Conservation (phyloP, 345 rosid genomes). For the Salix purpurea region DNA sequence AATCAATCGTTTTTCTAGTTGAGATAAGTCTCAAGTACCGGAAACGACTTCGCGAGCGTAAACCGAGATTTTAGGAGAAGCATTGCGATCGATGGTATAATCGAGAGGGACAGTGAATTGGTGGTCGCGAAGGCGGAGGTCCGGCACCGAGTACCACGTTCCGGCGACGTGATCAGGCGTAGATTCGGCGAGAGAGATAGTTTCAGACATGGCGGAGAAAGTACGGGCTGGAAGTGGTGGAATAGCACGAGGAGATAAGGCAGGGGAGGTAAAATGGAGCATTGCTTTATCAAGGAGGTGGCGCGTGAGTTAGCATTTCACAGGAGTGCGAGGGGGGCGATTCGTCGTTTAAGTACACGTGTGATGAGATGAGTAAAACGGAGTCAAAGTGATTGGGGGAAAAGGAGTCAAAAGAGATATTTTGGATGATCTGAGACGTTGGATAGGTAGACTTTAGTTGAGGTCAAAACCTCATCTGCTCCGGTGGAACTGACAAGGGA, state of each 20-base stretch:
- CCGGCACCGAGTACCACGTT: conserved; percentile 71
- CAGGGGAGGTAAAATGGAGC: not conserved
- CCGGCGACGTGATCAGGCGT: conserved; percentile 49
- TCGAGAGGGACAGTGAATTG: conserved; percentile 75
- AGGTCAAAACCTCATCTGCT: not conserved
- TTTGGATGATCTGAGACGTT: not conserved
- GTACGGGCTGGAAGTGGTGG: conserved; percentile 7
- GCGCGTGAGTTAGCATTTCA: conserved; percentile 35
- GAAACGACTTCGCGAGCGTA: conserved; percentile 83
- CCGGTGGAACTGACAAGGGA: not conserved
- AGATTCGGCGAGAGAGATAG: conserved; percentile 12
- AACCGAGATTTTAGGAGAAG: conserved; percentile 53
- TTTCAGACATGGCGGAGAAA: conserved; percentile 37
- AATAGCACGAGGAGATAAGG: conserved; percentile 9
- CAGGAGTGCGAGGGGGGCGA: not conserved
- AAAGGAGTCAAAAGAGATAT: not conserved
- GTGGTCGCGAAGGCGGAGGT: conserved; percentile 79
- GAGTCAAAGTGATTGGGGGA: not conserved
- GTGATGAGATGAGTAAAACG: not conserved
- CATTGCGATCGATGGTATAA: conserved; percentile 35
- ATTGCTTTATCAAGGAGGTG: conserved; percentile 14
- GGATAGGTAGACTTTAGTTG: not conserved
- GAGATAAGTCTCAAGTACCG: conserved; percentile 35
- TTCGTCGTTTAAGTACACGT: not conserved
- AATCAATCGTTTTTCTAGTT: not conserved